Conservation (phyloP, 2,329 filamentous ascomycete genomes). For the Fusarium robinianum region DNA sequence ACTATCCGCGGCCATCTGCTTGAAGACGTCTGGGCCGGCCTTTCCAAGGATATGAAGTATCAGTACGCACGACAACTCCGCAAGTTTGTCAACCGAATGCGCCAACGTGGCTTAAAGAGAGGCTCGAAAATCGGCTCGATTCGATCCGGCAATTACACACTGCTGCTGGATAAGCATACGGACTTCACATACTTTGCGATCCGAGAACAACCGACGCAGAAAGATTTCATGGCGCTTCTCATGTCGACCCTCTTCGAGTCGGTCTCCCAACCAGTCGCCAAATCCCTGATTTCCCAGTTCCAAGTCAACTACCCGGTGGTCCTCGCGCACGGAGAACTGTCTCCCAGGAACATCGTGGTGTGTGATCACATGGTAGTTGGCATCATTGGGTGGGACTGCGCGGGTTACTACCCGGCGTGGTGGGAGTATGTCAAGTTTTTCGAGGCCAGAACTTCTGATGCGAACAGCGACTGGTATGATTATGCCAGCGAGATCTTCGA, state of each 20-base stretch:
- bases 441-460: constrained; percentile 34
- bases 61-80: constrained; percentile 35
- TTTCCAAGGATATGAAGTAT: constrained; percentile 31
- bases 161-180: constrained; percentile 38
- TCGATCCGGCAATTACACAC: constrained; percentile 29
- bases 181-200: constrained; percentile 39
- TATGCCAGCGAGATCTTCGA: constrained; percentile 39
- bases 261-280: constrained; percentile 31
- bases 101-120: constrained; percentile 8
- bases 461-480: constrained; percentile 41
- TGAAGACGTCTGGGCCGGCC: constrained; percentile 36
- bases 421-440: constrained; percentile 45
- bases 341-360: constrained; percentile 40
- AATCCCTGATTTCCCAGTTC: constrained; percentile 30
- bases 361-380: constrained; percentile 28
- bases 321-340: constrained; percentile 36
- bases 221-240: constrained; percentile 35
- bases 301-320: constrained; percentile 17
- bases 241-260: constrained; percentile 32
- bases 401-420: constrained; percentile 42
- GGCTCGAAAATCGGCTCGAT: constrained; percentile 9
- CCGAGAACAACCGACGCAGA: constrained; percentile 15
- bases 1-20: constrained; percentile 34
- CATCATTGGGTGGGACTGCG: constrained; percentile 40
- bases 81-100: constrained; percentile 34